Evolutionary conservation across 2,329 filamentous ascomycete species (phyloP).

Genomic region (Fusarium nanum): DNA sequence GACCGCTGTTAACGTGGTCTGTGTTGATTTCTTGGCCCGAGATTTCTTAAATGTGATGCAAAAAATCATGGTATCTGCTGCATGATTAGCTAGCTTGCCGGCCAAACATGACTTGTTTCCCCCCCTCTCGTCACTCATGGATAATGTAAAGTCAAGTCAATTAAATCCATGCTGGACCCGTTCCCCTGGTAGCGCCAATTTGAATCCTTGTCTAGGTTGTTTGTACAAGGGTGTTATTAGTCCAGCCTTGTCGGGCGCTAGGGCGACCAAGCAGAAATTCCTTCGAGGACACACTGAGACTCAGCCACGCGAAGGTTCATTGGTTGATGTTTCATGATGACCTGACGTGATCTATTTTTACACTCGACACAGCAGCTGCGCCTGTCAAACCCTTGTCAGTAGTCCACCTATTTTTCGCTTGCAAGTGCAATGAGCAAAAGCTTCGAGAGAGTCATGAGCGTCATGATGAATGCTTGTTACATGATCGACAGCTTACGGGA

Average conservation of each 20-base stretch:
- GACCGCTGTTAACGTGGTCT: background rate
- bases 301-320: constrained; percentile 31
- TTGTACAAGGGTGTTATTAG: constrained; percentile 25
- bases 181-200: constrained; percentile 30
- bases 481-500: constrained; percentile 26
- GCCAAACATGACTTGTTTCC: background rate
- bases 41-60: background rate
- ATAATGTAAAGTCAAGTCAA: constrained; percentile 4
- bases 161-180: constrained; percentile 13
- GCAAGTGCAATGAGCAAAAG: background rate
- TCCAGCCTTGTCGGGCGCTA: constrained; percentile 36
- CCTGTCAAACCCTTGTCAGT: constrained; percentile 8
- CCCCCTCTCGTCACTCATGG: constrained; percentile 10
- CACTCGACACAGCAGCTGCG: constrained; percentile 18
- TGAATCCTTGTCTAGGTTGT: constrained; percentile 11
- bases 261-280: constrained; percentile 14
- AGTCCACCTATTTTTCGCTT: constrained; percentile 2
- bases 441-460: background rate
- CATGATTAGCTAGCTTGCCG: background rate
- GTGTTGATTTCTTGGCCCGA: constrained; percentile 5
- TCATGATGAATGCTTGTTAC: constrained; percentile 20
- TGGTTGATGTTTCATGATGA: constrained; percentile 30
- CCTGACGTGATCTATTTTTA: constrained; percentile 39
- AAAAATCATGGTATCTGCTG: background rate
- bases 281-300: constrained; percentile 5